Percentiles rank a stretch among this genome's conserved stretches.
Conservation (phyloP, 139 green algal species). For the Zygnema circumcarinatum region DNA sequence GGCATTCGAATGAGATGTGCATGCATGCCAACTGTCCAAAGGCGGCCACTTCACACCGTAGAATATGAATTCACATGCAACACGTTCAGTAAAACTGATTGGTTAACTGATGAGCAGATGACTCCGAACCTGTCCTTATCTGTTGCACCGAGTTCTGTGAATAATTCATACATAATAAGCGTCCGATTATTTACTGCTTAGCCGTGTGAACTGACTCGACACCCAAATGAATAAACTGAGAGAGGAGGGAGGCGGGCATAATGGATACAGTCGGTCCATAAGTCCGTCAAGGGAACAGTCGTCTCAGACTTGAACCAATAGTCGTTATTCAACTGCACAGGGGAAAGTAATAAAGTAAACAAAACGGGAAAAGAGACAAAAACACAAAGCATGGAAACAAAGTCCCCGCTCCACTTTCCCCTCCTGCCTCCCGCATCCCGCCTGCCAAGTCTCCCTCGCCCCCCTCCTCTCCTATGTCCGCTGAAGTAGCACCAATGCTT, state of each 20-base stretch:
- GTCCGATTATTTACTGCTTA: neutral
- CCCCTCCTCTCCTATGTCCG: neutral
- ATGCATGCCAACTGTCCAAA: too few relatives aligned
- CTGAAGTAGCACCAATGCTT: neutral
- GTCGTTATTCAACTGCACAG: constrained; percentile 7
- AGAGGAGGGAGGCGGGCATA: neutral
- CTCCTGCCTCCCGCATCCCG: neutral
- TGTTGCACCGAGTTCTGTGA: too few relatives aligned
- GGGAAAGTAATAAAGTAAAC: constrained; percentile 5
- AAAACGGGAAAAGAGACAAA: constrained; percentile 26
- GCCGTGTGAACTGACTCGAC: neutral
- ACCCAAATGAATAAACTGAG: neutral
- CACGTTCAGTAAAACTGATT: neutral
- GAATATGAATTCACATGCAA: too few relatives aligned
- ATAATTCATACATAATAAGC: neutral
- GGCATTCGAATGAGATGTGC: too few relatives aligned
- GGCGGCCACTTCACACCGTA: too few relatives aligned
- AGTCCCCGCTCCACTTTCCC: neutral
- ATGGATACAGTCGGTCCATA: constrained; percentile 36
- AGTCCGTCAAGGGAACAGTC: constrained; percentile 4
- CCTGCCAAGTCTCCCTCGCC: neutral
- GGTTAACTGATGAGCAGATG: neutral
- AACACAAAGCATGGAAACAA: neutral
- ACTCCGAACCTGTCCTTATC: neutral
- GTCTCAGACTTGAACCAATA: constrained; percentile 3